Evolutionary conservation across 148 eudicot genomes (phyloP).

Genomic region (Cornus kousa): DNA sequence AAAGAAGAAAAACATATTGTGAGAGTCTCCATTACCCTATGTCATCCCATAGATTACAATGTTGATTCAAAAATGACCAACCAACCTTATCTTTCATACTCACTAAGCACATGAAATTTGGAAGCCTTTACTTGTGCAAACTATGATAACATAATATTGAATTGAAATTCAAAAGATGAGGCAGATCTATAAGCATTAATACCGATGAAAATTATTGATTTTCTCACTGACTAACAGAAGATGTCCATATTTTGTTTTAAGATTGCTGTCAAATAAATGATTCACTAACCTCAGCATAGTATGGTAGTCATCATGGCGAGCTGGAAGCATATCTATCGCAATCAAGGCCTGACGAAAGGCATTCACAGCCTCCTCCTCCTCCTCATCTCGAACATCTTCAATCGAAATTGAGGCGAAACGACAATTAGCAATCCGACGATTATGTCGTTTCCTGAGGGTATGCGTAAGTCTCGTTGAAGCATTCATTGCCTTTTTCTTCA

Average conservation of each 20-base stretch:
- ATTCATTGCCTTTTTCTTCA: conserved; percentile 75
- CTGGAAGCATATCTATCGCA: conserved; percentile 66
- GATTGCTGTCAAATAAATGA: not conserved
- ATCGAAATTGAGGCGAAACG: conserved; percentile 59
- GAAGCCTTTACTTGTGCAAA: too few species aligned
- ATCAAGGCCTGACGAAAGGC: conserved; percentile 61
- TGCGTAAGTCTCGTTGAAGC: conserved; percentile 66
- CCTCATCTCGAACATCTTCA: conserved; percentile 73
- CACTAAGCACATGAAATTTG: too few species aligned
- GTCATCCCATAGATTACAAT: too few species aligned
- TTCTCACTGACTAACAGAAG: not conserved
- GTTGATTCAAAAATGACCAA: too few species aligned
- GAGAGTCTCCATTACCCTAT: too few species aligned
- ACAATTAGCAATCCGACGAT: conserved; percentile 57
- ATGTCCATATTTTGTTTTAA: too few species aligned
- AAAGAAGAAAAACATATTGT: too few species aligned
- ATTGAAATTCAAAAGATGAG: too few species aligned
- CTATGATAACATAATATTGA: too few species aligned
- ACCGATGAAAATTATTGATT: not conserved
- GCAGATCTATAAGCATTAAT: not conserved
- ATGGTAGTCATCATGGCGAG: conserved; percentile 81
- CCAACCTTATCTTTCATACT: too few species aligned
- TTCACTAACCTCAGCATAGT: conserved; percentile 73
- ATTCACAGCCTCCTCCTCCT: conserved; percentile 75
- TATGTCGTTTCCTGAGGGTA: conserved; percentile 58